phyloP scores from a whole-genome alignment of 305 asterid genomes.

The Fraxinus sp. region DNA sequence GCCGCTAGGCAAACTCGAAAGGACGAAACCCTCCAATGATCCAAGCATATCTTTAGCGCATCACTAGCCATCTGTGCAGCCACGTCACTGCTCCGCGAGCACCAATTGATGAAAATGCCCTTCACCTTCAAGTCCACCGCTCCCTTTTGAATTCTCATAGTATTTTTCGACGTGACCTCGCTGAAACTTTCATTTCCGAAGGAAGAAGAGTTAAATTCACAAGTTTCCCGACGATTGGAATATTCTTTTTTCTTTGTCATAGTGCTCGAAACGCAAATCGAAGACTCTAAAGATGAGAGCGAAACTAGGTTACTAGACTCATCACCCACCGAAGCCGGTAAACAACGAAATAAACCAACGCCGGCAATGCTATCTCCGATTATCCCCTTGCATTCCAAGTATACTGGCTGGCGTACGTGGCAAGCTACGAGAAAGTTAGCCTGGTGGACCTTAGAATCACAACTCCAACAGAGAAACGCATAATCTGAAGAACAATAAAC shows the following conservation, averaged over 20 bases:
- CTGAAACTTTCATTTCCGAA: neutral
- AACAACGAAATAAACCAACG: constrained; percentile 29
- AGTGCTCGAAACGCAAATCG: constrained; percentile 48
- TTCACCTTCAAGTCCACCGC: constrained; percentile 25
- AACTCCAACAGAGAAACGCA: constrained; percentile 53
- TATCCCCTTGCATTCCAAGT: constrained; percentile 27
- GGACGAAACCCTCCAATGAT: constrained; percentile 38
- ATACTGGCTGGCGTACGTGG: constrained; percentile 44
- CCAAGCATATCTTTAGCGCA: constrained; percentile 36
- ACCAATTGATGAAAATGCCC: constrained; percentile 50
- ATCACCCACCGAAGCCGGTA: constrained; percentile 4
- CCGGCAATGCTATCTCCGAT: constrained; percentile 23
- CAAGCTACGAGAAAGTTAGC: constrained; percentile 68
- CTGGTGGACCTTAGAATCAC: constrained; percentile 53
- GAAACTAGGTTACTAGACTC: constrained; percentile 18
- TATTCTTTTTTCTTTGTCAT: constrained; percentile 27
- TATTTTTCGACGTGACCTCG: neutral
- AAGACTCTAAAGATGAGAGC: constrained; percentile 24
- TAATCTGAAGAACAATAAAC: constrained; percentile 56
- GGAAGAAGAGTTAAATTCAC: constrained; percentile 7
- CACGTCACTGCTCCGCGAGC: constrained; percentile 27
- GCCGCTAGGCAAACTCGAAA: constrained; percentile 48
- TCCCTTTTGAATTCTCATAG: neutral
- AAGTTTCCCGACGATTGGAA: constrained; percentile 1
- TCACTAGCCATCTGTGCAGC: constrained; percentile 28